Conservation (phyloP, 257 asterid species). For the Gardenia jasminoides region DNA sequence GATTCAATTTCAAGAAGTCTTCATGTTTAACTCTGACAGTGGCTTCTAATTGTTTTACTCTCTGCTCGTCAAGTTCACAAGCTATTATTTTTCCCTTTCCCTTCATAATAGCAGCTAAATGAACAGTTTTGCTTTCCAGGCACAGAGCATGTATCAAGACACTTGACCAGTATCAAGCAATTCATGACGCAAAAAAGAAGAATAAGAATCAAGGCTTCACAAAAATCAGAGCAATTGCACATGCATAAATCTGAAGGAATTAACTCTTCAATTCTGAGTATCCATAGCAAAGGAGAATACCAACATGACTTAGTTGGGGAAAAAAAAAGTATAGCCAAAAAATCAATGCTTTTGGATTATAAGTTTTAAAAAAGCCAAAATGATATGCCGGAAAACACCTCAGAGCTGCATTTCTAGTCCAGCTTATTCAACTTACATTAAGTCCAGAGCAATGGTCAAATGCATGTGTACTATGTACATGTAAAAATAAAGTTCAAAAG, state of each 20-base stretch:
- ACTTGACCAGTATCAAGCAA: conserved; percentile 51
- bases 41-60: conserved; percentile 59
- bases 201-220: neutral
- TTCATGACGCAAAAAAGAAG: conserved; percentile 10
- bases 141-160: conserved; percentile 92
- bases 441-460: no score
- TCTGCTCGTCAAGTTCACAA: conserved; percentile 79
- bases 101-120: conserved; percentile 88
- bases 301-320: no score
- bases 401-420: no score
- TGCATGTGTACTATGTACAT: no score
- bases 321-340: no score
- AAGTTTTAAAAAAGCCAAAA: no score
- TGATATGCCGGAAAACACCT: no score
- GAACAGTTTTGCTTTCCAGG: conserved; percentile 97
- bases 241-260: neutral
- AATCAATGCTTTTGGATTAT: no score
- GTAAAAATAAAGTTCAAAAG: neutral
- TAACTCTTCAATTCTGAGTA: conserved; percentile 1
- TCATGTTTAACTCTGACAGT: conserved; percentile 61
- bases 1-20: conserved; percentile 73
- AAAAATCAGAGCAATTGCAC: neutral
- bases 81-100: conserved; percentile 84
- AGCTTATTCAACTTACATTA: no score
- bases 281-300: no score